phyloP scores from a whole-genome alignment of 192 early-diverging fungal species.

The Mortierella claussenii region DNA sequence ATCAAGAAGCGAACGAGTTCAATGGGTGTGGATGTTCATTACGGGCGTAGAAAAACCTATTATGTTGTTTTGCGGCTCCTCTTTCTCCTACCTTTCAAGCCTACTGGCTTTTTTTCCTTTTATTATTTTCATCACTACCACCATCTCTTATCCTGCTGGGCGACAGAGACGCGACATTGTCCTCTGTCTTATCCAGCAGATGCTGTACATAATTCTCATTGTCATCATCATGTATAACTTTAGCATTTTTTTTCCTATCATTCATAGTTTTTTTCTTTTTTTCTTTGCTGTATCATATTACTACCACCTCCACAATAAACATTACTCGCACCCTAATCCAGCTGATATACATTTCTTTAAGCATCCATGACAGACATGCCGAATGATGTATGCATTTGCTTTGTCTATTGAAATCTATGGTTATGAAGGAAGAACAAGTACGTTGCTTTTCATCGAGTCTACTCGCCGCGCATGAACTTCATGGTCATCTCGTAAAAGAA shows the following conservation, averaged over 20 bases:
- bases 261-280: constrained; percentile 8
- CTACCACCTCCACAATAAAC: no score
- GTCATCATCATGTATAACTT: constrained; percentile 9
- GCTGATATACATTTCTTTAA: no score
- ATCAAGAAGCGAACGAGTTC: constrained; percentile 35
- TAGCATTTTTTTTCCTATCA: constrained; percentile 1
- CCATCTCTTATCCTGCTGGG: constrained; percentile 11
- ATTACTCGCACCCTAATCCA: no score
- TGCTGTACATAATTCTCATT: constrained; percentile 30
- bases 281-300: neutral
- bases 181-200: no score
- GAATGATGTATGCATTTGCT: no score
- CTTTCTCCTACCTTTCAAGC: constrained; percentile 51
- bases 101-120: constrained; percentile 19
- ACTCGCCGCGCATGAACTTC: constrained; percentile 55
- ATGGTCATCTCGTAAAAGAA: constrained; percentile 75
- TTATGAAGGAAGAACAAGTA: no score
- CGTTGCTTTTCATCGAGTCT: no score
- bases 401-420: no score
- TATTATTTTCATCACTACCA: constrained; percentile 4
- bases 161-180: no score
- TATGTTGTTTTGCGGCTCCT: constrained; percentile 57
- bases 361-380: no score
- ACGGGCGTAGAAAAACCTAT: constrained; percentile 54
- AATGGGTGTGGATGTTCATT: constrained; percentile 29